These are phyloP conservation scores for Fusarium veterinarium DNA, from an alignment of 2,329 filamentous ascomycete species.

Conservation along the genomic window DNA sequence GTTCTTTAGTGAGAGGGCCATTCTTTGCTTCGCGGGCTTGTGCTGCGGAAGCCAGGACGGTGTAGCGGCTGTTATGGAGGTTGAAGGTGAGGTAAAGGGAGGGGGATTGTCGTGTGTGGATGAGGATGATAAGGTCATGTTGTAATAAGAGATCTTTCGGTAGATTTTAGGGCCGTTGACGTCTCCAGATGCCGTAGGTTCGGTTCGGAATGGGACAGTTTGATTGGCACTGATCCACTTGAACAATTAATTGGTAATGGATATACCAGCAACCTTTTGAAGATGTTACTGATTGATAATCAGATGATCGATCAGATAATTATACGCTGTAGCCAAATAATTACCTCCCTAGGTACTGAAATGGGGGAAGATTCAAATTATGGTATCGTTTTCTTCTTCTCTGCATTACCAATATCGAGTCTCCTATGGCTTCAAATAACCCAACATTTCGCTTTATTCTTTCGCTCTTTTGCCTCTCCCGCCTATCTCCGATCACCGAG, in stretches of 20 bases:
- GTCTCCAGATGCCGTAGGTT: conserved; percentile 22
- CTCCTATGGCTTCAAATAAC: conserved; percentile 8
- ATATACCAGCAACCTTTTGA: conserved; percentile 3
- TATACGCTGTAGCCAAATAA: background rate
- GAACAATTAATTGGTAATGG: conserved; percentile 14
- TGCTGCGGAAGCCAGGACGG: conserved; percentile 40
- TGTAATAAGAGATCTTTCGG: conserved; percentile 27
- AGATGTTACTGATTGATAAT: conserved; percentile 34
- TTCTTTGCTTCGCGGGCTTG: conserved; percentile 52
- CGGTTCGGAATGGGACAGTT: conserved; percentile 18
- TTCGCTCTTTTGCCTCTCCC: conserved; percentile 29
- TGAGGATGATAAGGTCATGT: conserved; percentile 17
- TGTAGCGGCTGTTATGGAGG: conserved; percentile 27
- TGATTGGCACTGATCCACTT: conserved; percentile 21
- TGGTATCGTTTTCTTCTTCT: background rate
- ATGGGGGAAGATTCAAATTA: background rate
- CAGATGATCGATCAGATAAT: conserved; percentile 24
- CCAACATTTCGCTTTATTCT: conserved; percentile 22
- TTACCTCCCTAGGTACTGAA: background rate
- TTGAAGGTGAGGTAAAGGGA: background rate
- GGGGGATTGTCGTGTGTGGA: conserved; percentile 13
- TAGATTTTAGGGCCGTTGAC: conserved; percentile 35
- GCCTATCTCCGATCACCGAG: conserved; percentile 36
- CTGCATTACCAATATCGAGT: background rate
- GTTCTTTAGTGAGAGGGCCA: conserved; percentile 55